phyloP scores from a whole-genome alignment of 345 rosid species.

The Turnera subulata region DNA sequence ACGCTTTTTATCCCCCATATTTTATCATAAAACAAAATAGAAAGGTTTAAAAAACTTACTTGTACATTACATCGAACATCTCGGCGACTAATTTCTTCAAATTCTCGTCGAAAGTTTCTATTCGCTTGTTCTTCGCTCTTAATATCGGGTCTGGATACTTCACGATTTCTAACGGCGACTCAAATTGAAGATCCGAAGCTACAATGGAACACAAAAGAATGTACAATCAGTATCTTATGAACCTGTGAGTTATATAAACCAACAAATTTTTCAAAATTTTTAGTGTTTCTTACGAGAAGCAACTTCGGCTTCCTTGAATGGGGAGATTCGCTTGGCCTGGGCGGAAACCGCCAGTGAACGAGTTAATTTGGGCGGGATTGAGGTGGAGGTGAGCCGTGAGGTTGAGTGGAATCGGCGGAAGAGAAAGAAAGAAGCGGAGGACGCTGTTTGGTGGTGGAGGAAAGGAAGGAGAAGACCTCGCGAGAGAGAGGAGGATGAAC shows the following conservation, averaged over 20 bases:
- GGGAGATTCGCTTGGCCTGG: slow-evolving; percentile 23
- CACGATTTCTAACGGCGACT: slow-evolving; percentile 66
- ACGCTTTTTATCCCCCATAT: neutral
- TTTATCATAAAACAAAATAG: neutral
- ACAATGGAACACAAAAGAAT: neutral
- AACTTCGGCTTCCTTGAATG: slow-evolving; percentile 11
- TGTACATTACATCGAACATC: slow-evolving; percentile 94
- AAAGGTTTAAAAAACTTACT: slow-evolving; percentile 42
- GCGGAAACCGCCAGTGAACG: neutral
- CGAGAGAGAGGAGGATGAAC: neutral
- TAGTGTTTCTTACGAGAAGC: slow-evolving; percentile 13
- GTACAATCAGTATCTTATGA: neutral
- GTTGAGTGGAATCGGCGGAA: too few species aligned
- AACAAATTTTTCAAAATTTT: neutral
- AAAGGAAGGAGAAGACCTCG: slow-evolving; percentile 8
- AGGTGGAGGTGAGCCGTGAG: slow-evolving; percentile 1
- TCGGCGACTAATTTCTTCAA: slow-evolving; percentile 73
- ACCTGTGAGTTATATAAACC: neutral
- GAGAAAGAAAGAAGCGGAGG: neutral
- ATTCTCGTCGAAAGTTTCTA: slow-evolving; percentile 66
- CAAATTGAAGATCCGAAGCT: slow-evolving; percentile 72
- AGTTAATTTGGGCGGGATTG: neutral
- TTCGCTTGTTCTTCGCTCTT: slow-evolving; percentile 69
- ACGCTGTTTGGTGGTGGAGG: neutral
- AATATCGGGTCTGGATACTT: slow-evolving; percentile 85